Percentiles rank a stretch among this genome's conserved stretches.
Evolutionary conservation across 441 rosid genomes (phyloP).

Genomic region (Aquilaria agallochum): DNA sequence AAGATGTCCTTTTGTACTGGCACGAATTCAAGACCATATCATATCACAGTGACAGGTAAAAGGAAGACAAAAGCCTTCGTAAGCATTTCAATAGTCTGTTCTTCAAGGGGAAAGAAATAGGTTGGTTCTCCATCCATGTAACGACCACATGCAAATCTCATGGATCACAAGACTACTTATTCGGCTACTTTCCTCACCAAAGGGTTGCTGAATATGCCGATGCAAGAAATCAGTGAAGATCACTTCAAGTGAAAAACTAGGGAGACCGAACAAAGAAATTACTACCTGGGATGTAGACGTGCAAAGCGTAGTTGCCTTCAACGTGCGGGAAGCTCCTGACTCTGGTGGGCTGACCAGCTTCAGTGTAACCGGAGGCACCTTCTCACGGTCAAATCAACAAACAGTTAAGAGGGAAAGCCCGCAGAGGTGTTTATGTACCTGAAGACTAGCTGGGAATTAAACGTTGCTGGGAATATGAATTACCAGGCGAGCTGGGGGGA

Average conservation of each 20-base stretch:
- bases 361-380: slow-evolving; percentile 26
- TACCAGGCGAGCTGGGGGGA: slow-evolving; percentile 57
- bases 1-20: not conserved
- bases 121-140: no score
- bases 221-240: not conserved
- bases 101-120: no score
- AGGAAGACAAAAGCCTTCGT: no score
- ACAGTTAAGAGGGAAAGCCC: slow-evolving; percentile 14
- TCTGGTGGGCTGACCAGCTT: slow-evolving; percentile 40
- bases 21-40: no score
- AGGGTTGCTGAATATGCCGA: not conserved
- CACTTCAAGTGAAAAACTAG: not conserved
- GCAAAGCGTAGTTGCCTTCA: slow-evolving; percentile 83
- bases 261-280: no score
- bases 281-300: slow-evolving; percentile 84
- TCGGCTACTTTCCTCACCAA: no score
- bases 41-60: no score
- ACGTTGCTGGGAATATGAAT: not conserved
- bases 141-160: no score
- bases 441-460: not conserved
- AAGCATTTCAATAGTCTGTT: no score
- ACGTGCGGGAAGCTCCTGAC: slow-evolving; percentile 85
- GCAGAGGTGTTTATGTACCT: no score
- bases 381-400: slow-evolving; percentile 23
- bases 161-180: no score